Base-by-base conservation (phyloP, 2,329 filamentous ascomycete species). In the Aspergillus sclerotialis region DNA sequence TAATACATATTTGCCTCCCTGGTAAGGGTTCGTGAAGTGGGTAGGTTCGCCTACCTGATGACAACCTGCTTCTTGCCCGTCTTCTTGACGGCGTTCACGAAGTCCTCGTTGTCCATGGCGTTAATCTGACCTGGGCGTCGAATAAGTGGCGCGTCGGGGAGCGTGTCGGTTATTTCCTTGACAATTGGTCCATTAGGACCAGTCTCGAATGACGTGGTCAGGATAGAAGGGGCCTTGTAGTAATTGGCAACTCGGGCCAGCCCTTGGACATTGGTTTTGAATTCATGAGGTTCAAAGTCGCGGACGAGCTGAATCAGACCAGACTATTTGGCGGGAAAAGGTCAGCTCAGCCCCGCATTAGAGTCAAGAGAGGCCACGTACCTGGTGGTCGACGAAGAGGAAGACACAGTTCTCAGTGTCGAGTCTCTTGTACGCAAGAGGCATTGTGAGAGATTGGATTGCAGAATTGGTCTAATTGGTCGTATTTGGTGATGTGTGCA, bases 71-170 rank as follows among this genome's bases (percentile, higher is more conserved):
- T 77, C 55, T 77, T 79, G 38, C 74, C 74, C 4, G 80, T 74
- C 2, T 79, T 80, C 43, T 70, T 62, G 40, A 88, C 69, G 2
- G 83, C 82, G 2, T 66, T 67, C 23, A 72, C 72, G 65, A 88
- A 86, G 0, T 82, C 74, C 3, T 69, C 46, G 47, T 84, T 86
- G 53, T 88, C 84, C 83, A 81, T 86, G 3, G 83, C 82, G 52
- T 86, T 75, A 49, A 88, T 81, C 52, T 88, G 79, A 25, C 83
- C 82, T 40, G 80, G 70, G 23, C 83, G 76, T 46, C 72, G 67
- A 51, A 88, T 74, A 8, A 85, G 63, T 0, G 82, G 75, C 0
- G 78, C 75, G 29, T 75, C 61, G 16, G 82, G 82, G 52, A 84
- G 79, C 73, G 80, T 72, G 9, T 78, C 69, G 4, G 74, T 55